Percentiles rank a stretch among this genome's conserved stretches.
Conservation (phyloP, 2,329 filamentous ascomycete genomes). For the Colletotrichum karsti region DNA sequence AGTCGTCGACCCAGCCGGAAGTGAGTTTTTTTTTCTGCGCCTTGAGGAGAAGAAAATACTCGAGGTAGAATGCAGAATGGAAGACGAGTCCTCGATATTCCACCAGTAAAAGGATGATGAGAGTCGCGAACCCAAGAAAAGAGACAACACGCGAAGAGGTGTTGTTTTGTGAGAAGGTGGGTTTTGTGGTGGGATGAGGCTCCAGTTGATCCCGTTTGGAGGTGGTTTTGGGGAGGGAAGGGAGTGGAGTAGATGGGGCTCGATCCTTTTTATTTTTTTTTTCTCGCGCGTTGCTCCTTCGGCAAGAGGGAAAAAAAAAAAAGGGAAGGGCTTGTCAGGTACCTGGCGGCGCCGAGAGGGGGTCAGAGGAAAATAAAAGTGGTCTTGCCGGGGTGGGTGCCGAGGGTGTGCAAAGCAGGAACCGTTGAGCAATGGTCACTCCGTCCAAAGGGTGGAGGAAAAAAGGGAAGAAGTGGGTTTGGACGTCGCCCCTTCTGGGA, state of each 20-base stretch:
- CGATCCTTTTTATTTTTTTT: slow-evolving; percentile 30
- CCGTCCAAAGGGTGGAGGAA: slow-evolving; percentile 25
- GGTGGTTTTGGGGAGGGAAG: slow-evolving; percentile 31
- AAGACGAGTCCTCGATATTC: slow-evolving; percentile 4
- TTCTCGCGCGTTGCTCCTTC: slow-evolving; percentile 23
- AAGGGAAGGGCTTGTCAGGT: slow-evolving; percentile 18
- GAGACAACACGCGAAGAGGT: slow-evolving; percentile 25
- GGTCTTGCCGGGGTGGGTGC: slow-evolving; percentile 25
- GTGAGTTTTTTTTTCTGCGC: slow-evolving; percentile 3
- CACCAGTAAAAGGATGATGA: slow-evolving; percentile 21
- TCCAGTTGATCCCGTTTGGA: slow-evolving; percentile 33
- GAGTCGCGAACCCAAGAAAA: slow-evolving; percentile 29
- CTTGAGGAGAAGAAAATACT: slow-evolving; percentile 12
- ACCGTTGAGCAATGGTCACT: slow-evolving; percentile 28
- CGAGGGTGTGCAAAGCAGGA: slow-evolving; percentile 27
- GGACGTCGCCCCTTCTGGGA: slow-evolving; percentile 29
- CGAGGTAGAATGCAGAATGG: not conserved
- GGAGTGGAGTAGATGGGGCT: slow-evolving; percentile 32
- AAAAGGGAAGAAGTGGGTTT: slow-evolving; percentile 30
- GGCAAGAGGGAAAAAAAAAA: slow-evolving; percentile 8
- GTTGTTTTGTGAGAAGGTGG: slow-evolving; percentile 30
- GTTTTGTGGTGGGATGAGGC: slow-evolving; percentile 32
- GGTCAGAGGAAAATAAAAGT: slow-evolving; percentile 21
- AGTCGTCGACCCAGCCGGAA: slow-evolving; percentile 19
- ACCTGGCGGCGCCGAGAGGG: slow-evolving; percentile 21